Conservation (phyloP, 148 eudicot genomes). For the Bassia scoparia region DNA sequence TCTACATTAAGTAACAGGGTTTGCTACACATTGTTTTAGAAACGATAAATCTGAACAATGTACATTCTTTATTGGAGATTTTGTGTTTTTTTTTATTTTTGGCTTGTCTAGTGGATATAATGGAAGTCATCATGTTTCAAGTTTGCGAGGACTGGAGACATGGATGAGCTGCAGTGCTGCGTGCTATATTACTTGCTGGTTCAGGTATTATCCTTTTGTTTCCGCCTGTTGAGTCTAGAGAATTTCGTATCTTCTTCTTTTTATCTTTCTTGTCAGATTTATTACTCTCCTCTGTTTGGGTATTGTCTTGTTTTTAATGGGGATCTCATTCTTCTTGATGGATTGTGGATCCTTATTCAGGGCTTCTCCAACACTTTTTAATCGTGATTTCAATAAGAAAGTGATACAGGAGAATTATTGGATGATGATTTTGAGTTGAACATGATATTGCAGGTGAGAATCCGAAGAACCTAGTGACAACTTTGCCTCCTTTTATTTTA, state of each 20-base stretch:
- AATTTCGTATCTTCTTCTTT: background rate
- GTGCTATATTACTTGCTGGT: conserved; percentile 89
- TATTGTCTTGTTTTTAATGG: no score
- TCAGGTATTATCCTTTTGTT: conserved; percentile 54
- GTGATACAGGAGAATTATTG: conserved; percentile 83
- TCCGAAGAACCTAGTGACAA: background rate
- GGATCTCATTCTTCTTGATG: conserved; percentile 1
- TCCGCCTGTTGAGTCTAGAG: background rate
- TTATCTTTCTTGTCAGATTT: background rate
- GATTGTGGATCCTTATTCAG: conserved; percentile 38
- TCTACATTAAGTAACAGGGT: conserved; percentile 87
- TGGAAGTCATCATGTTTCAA: conserved; percentile 81
- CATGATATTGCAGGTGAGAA: conserved; percentile 70
- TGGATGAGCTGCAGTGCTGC: conserved; percentile 91
- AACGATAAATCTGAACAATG: conserved; percentile 3
- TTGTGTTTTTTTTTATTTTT: background rate
- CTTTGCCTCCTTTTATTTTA: background rate
- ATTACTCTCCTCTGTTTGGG: background rate
- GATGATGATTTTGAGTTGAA: conserved; percentile 98
- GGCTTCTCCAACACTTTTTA: conserved; percentile 89
- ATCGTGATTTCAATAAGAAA: conserved; percentile 66
- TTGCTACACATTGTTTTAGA: background rate
- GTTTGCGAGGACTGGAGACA: conserved; percentile 84
- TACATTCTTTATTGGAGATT: background rate
- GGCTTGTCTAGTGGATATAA: conserved; percentile 61